Evolutionary conservation across 2,329 filamentous ascomycete species (phyloP).

Genomic region (Xylariaceae sp.): DNA sequence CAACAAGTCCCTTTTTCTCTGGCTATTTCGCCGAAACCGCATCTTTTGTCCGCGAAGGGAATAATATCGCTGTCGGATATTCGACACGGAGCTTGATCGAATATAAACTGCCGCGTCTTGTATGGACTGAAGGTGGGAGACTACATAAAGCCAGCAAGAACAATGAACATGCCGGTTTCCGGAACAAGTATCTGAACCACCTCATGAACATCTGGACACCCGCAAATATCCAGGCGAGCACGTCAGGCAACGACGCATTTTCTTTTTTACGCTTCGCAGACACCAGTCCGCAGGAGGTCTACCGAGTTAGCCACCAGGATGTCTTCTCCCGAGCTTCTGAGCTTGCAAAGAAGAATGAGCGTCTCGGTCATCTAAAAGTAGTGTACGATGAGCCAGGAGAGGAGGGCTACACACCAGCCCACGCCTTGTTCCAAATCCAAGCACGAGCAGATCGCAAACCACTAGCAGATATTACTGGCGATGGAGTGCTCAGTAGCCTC

Average conservation of each 20-base stretch:
- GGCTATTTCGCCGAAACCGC: constrained; percentile 93
- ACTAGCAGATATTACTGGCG: constrained; percentile 70
- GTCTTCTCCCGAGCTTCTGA: constrained; percentile 76
- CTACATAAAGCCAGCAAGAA: constrained; percentile 74
- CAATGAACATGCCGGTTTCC: constrained; percentile 80
- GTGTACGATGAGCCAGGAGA: constrained; percentile 72
- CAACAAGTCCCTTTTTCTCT: constrained; percentile 81
- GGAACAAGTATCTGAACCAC: constrained; percentile 75
- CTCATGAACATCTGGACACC: constrained; percentile 91
- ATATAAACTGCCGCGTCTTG: constrained; percentile 78
- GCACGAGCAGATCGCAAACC: constrained; percentile 70
- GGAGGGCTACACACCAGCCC: constrained; percentile 69
- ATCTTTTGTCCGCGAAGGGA: constrained; percentile 90
- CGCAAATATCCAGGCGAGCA: constrained; percentile 73
- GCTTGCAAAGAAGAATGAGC: constrained; percentile 59
- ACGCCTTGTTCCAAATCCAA: constrained; percentile 82
- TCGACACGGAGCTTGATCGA: constrained; percentile 87
- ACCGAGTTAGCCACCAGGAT: constrained; percentile 69
- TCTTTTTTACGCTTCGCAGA: constrained; percentile 92
- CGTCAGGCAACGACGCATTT: constrained; percentile 69
- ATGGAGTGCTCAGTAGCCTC: constrained; percentile 75
- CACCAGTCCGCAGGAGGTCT: constrained; percentile 74
- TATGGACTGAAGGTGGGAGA: constrained; percentile 83
- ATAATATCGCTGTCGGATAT: constrained; percentile 79
- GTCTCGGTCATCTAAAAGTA: constrained; percentile 70